Conservation (phyloP, 2,329 filamentous ascomycete species). For the Magnaporthiopsis rhizophila region DNA sequence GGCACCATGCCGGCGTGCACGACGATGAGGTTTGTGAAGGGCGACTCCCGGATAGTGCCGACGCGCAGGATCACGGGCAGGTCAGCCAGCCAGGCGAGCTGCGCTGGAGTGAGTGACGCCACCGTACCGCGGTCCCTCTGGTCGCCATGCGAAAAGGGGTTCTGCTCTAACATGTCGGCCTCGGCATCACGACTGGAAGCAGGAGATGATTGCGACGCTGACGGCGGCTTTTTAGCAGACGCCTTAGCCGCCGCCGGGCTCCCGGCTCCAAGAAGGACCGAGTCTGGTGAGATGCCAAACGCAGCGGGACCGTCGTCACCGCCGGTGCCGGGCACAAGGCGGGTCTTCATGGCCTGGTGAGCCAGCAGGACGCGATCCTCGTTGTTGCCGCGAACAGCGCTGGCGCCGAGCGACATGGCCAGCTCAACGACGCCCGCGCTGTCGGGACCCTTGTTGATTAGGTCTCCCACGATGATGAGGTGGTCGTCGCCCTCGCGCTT, state of each 20-base stretch:
- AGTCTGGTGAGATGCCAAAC: slow-evolving; percentile 2
- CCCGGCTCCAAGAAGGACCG: neutral
- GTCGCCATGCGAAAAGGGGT: slow-evolving; percentile 25
- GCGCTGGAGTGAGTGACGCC: slow-evolving; percentile 43
- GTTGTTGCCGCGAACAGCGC: slow-evolving; percentile 84
- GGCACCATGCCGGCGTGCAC: slow-evolving; percentile 85
- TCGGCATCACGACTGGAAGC: neutral
- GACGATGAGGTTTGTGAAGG: slow-evolving; percentile 50
- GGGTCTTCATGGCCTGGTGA: slow-evolving; percentile 31
- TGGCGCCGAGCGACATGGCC: slow-evolving; percentile 65
- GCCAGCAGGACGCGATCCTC: slow-evolving; percentile 78
- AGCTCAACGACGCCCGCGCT: slow-evolving; percentile 69
- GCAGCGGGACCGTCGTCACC: slow-evolving; percentile 10
- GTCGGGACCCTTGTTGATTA: slow-evolving; percentile 82
- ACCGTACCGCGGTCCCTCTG: slow-evolving; percentile 44
- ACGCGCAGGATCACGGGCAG: slow-evolving; percentile 74
- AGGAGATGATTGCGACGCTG: neutral
- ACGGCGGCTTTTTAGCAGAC: slow-evolving; percentile 9
- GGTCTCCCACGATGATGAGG: slow-evolving; percentile 67
- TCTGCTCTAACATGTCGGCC: slow-evolving; percentile 11
- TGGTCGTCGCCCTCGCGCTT: slow-evolving; percentile 54
- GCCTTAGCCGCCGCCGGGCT: neutral
- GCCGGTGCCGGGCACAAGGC: slow-evolving; percentile 21
- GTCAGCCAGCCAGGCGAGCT: slow-evolving; percentile 59
- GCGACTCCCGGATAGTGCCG: slow-evolving; percentile 40